These are phyloP conservation scores for Arthroderma sp. DNA, from an alignment of 2,329 filamentous ascomycete genomes.

Conservation along the genomic window DNA sequence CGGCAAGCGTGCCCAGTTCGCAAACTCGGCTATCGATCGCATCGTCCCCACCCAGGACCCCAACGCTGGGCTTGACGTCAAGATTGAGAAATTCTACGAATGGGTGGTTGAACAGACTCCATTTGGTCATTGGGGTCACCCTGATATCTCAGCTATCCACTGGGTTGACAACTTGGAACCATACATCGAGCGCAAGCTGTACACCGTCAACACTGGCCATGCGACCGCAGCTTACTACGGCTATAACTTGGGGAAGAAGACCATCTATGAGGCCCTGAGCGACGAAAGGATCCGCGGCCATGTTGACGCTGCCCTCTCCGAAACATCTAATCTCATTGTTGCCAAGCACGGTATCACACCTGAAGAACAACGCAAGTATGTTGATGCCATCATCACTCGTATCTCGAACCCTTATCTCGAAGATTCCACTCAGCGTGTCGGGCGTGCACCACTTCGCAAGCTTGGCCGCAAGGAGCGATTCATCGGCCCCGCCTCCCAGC, in stretches of 20 bases:
- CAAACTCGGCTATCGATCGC: slow-evolving; percentile 96
- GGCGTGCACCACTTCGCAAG: slow-evolving; percentile 87
- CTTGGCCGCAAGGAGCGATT: slow-evolving; percentile 91
- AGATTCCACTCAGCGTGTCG: slow-evolving; percentile 88
- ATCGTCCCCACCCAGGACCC: slow-evolving; percentile 86
- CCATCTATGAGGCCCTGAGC: slow-evolving; percentile 76
- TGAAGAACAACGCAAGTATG: slow-evolving; percentile 70
- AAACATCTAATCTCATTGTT: slow-evolving; percentile 78
- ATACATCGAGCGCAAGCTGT: slow-evolving; percentile 98
- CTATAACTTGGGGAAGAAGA: slow-evolving; percentile 71
- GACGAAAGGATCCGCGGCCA: slow-evolving; percentile 67
- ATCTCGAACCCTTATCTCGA: slow-evolving; percentile 90
- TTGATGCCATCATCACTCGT: slow-evolving; percentile 79
- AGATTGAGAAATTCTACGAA: slow-evolving; percentile 97
- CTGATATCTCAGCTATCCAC: slow-evolving; percentile 74
- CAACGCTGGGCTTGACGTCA: slow-evolving; percentile 72
- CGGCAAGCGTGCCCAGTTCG: slow-evolving; percentile 66
- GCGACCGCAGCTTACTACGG: slow-evolving; percentile 94
- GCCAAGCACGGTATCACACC: slow-evolving; percentile 69
- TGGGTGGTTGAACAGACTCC: slow-evolving; percentile 90
- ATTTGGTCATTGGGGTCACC: slow-evolving; percentile 57
- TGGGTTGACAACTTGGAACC: slow-evolving; percentile 85
- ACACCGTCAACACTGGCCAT: slow-evolving; percentile 97
- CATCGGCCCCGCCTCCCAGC: slow-evolving; percentile 76
- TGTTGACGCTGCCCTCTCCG: slow-evolving; percentile 65